Evolutionary conservation across 2,329 filamentous ascomycete genomes (phyloP), one percentile per base, ranked within the genome.

Genomic region (Shiraia bambusicola): DNA sequence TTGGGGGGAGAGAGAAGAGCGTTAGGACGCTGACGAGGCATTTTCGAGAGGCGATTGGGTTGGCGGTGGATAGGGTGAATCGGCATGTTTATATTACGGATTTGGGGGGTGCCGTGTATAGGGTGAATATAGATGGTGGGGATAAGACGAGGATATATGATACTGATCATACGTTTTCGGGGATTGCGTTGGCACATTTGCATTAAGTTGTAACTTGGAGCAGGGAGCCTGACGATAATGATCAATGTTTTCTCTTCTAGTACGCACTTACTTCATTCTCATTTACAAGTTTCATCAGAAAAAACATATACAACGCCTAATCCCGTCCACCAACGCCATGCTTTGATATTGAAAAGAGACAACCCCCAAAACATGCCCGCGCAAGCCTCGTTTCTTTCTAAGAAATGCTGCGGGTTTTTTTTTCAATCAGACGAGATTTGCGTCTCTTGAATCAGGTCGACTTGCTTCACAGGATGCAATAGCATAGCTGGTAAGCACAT

Each of bases 381-480:
- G 8, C 19, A 5, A 22, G 19, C 8, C 4, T 22, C 4, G 4
- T 22, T 5, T 22, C 19, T 4, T 22, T 8, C 8, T 22, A 22
- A 8, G 8, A 22, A 8, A 8, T 22, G 19, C 19, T 22, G 8
- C 19, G 8, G 19, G 4, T 4, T 5, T 22, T n/a, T 5, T 5
- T 22, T 5, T 8, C 8, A 22, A 22, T 22, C 19, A 8, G 19
- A 22, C 4, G 19, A 22, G 8, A 22, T 24, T 9, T 25, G 8
- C 16, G 14, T 41, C 56, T 76, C 72, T 52, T 69, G 69, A 15
- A 75, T 62, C 58, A 77, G 51, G 54, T 76, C 71, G 1, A 75
- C 73, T 44, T 75, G 69, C 60, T 77, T 77, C 24, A 77, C 72
- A 6, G 74, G 74, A 67, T 77, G 74, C 55, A 77, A 44, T 28